A percentile compares a stretch with the other conserved stretches of the same genome.
phyloP scores from a whole-genome alignment of 2,329 filamentous ascomycete genomes.

The Ceratocystis lukuohia region DNA sequence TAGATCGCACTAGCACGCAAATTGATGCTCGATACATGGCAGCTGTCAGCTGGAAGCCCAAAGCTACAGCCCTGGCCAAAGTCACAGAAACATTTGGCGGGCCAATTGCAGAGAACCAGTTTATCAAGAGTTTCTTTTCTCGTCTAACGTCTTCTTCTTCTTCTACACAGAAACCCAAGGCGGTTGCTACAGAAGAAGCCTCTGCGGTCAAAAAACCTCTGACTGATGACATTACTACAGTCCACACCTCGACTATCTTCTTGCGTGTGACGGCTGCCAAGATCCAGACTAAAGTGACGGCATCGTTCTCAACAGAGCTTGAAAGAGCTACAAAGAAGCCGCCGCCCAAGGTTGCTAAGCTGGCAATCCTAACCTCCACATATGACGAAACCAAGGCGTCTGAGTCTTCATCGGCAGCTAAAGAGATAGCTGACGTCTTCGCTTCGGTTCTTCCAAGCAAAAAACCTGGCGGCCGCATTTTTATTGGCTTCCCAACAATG shows the following conservation, averaged over 20 bases:
- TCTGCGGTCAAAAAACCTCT: constrained; percentile 47
- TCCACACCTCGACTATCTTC: constrained; percentile 69
- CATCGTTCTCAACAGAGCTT: constrained; percentile 66
- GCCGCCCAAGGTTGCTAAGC: constrained; percentile 71
- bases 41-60: constrained; percentile 69
- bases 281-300: constrained; percentile 60
- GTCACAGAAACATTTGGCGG: constrained; percentile 37
- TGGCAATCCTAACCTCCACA: constrained; percentile 81
- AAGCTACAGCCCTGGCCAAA: constrained; percentile 31
- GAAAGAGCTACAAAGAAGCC: constrained; percentile 96
- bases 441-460: constrained; percentile 79
- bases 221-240: constrained; percentile 56
- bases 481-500: constrained; percentile 94
- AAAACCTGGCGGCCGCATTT: constrained; percentile 69
- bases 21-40: constrained; percentile 87
- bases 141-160: constrained; percentile 45
- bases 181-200: constrained; percentile 38
- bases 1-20: constrained; percentile 76
- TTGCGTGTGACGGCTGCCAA: constrained; percentile 74
- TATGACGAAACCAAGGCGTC: constrained; percentile 68
- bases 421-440: constrained; percentile 57
- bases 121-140: constrained; percentile 67
- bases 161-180: constrained; percentile 37
- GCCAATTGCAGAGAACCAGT: constrained; percentile 40
- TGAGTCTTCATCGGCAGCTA: constrained; percentile 36